These are phyloP conservation scores for Schoenoplectus tabernaemontani DNA, from an alignment of 202 grass and related monocot species.

Conservation along the genomic window DNA sequence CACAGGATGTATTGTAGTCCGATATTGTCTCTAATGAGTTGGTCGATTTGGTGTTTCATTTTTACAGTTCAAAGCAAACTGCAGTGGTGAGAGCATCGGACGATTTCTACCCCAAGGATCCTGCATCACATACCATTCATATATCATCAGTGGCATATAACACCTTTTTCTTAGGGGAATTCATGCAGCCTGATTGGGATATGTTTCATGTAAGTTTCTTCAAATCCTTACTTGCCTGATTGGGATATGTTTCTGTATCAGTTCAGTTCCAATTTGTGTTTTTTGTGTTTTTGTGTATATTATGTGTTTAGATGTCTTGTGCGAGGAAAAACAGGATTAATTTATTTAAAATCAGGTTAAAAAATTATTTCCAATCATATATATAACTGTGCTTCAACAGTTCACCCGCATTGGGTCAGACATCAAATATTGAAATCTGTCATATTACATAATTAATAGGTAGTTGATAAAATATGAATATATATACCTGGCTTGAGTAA, in stretches of 20 bases:
- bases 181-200: constrained; percentile 97
- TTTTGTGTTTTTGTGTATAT: not conserved
- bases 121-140: constrained; percentile 76
- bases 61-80: constrained; percentile 39
- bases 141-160: constrained; percentile 72
- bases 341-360: not conserved
- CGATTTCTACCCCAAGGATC: constrained; percentile 80
- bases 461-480: not conserved
- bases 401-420: not conserved
- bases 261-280: not conserved
- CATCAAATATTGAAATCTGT: not conserved
- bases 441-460: not conserved
- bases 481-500: not conserved
- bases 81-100: constrained; percentile 78
- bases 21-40: not conserved
- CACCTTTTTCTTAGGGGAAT: constrained; percentile 76
- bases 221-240: not conserved
- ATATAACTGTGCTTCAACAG: not conserved
- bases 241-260: not conserved
- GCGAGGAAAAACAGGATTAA: not conserved
- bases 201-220: constrained; percentile 63
- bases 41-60: not conserved
- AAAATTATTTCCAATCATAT: not conserved
- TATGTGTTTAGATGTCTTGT: not conserved
- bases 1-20: not conserved